A percentile compares a stretch with the other conserved stretches of the same genome.
phyloP scores from a whole-genome alignment of 345 rosid genomes.

The Hevea brasiliensis region DNA sequence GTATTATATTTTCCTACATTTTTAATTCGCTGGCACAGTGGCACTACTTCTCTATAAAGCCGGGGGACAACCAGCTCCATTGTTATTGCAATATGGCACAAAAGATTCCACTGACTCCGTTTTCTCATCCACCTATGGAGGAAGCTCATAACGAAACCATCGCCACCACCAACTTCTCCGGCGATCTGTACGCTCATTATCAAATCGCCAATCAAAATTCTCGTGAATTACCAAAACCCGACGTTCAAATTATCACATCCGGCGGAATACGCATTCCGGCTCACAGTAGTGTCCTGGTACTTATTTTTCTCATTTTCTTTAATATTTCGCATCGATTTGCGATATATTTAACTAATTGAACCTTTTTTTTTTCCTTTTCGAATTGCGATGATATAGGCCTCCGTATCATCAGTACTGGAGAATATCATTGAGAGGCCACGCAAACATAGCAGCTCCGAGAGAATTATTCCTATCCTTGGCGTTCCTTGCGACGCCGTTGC shows the following conservation, averaged over 20 bases:
- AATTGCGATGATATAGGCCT: constrained; percentile 42
- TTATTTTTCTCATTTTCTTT: neutral
- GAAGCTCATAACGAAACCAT: constrained; percentile 1
- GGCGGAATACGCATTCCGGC: constrained; percentile 68
- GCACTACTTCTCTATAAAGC: neutral
- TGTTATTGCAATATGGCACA: neutral
- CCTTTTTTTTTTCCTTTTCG: neutral
- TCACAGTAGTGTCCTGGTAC: constrained; percentile 66
- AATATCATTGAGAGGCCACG: constrained; percentile 51
- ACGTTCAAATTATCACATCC: constrained; percentile 66
- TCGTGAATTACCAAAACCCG: constrained; percentile 44
- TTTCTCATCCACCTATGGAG: neutral
- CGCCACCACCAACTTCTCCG: constrained; percentile 22
- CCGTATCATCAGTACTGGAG: constrained; percentile 65
- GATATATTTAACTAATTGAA: neutral
- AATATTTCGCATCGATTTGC: neutral
- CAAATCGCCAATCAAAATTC: constrained; percentile 16
- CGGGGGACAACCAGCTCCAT: neutral
- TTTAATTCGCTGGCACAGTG: neutral
- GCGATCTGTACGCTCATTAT: neutral
- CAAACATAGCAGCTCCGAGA: constrained; percentile 52
- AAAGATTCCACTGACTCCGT: no score
- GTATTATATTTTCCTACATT: neutral
- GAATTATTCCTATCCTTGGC: constrained; percentile 64
- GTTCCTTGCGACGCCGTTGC: constrained; percentile 84